Evolutionary conservation across 1,139 yeast genomes (phyloP).

Genomic region (Yamadazyma jaroonii): DNA sequence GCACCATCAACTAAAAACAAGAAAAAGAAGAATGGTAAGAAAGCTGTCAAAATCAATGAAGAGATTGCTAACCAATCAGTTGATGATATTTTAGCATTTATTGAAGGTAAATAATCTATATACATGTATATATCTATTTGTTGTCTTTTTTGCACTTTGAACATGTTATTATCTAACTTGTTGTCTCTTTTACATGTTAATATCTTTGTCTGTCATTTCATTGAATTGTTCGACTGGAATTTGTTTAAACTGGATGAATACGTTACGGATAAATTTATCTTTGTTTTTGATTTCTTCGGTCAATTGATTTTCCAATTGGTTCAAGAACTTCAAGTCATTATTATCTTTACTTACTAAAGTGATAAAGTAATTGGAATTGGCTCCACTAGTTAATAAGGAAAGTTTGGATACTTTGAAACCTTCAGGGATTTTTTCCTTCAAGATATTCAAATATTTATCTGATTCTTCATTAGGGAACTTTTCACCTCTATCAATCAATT

Average conservation of each 20-base stretch:
- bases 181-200: slow-evolving; percentile 3
- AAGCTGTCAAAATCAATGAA: slow-evolving; percentile 41
- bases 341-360: slow-evolving; percentile 16
- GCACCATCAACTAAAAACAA: slow-evolving; percentile 7
- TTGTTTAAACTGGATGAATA: slow-evolving; percentile 20
- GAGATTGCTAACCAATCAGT: slow-evolving; percentile 59
- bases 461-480: slow-evolving; percentile 28
- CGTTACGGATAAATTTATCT: slow-evolving; percentile 36
- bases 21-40: slow-evolving; percentile 23
- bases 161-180: too few relatives aligned
- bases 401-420: slow-evolving; percentile 43
- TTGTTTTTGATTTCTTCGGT: slow-evolving; percentile 23
- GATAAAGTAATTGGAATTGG: slow-evolving; percentile 47
- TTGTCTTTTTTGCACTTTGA: background rate
- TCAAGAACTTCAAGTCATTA: slow-evolving; percentile 23
- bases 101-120: slow-evolving; percentile 46
- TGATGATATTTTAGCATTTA: slow-evolving; percentile 65
- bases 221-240: slow-evolving; percentile 7
- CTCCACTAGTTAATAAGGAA: slow-evolving; percentile 68
- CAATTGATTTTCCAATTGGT: slow-evolving; percentile 25
- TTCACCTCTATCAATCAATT: slow-evolving; percentile 64
- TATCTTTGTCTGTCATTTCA: slow-evolving; percentile 3
- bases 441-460: slow-evolving; percentile 22
- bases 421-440: slow-evolving; percentile 20
- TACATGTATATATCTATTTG: slow-evolving; percentile 10